Evolutionary conservation across 2,329 filamentous ascomycete genomes (phyloP), one percentile per base, ranked within the genome.

Genomic region (Cladophialophora immunda): DNA sequence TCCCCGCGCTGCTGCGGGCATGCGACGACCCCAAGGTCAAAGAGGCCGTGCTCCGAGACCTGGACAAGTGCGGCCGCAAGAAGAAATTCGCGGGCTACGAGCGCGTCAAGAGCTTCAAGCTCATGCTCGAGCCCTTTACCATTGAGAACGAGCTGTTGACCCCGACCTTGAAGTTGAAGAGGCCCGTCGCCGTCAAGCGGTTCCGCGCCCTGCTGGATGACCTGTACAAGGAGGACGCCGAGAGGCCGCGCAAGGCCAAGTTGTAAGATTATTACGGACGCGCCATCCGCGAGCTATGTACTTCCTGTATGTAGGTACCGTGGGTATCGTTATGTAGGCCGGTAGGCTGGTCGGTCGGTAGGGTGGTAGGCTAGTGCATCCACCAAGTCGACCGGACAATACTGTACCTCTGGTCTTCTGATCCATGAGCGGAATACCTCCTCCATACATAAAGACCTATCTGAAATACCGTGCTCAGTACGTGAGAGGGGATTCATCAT

Each of bases 81-180:
- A 88, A 92, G 79, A 97, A 95, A 82, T 94, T 99, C 79, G 95
- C 97, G 77, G 92, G 89, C 72, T 98, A 92, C 74, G 95, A 99
- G 84, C 88, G 88, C 70, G 90, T 98, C 55, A 87, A 86, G 77
- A 91, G 90, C 72, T 85, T 90, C 64, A 80, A 90, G 69, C 81
- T 99, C 72, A 89, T 91, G 74, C 73, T 97, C 15, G 95, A 99
- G 67, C 95, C 95, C 1, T 98, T 99, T 75, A 92, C 89, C 0
- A 89, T 98, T 71, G 94, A 97, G 58, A 99, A 99, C 76, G 92
- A 97, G 79, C 84, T 97, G 58, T 81, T 84, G 71, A 84, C 82
- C 7, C 82, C 82, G 11, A 84, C 82, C 78, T 79, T 92, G 68
- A 92, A 92, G 78, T 80, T 92, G 74, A 92, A 92, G 82, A 85